phyloP scores from a whole-genome alignment of 1,139 yeast species.

The Blastobotrys serpentis region DNA sequence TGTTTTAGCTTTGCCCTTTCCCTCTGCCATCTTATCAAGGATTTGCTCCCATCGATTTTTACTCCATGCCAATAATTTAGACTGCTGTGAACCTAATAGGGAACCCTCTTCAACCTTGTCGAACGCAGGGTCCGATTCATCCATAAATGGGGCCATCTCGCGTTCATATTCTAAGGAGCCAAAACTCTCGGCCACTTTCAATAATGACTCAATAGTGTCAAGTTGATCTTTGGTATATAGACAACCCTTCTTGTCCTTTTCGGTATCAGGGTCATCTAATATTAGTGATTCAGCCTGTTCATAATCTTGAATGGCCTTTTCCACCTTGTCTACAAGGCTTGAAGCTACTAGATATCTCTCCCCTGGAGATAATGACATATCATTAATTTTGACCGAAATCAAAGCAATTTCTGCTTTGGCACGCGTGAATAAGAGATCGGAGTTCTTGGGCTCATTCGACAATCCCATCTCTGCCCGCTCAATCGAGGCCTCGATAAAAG shows the following conservation, averaged over 20 bases:
- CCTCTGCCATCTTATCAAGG: constrained; percentile 22
- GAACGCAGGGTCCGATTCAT: constrained; percentile 38
- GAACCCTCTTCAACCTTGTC: constrained; percentile 30
- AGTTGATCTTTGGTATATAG: constrained; percentile 25
- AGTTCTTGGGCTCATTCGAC: constrained; percentile 46
- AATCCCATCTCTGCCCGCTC: constrained; percentile 69
- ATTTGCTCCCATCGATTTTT: constrained; percentile 26
- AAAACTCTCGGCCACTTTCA: constrained; percentile 53
- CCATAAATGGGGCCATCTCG: constrained; percentile 47
- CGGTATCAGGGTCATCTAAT: constrained; percentile 24
- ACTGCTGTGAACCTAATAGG: constrained; percentile 23
- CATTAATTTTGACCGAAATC: constrained; percentile 33
- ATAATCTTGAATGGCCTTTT: constrained; percentile 46
- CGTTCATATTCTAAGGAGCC: constrained; percentile 72
- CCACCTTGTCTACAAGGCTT: constrained; percentile 34
- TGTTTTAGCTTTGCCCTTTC: constrained; percentile 27
- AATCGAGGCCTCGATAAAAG: constrained; percentile 64
- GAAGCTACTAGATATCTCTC: constrained; percentile 18
- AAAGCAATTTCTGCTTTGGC: constrained; percentile 54
- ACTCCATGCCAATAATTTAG: constrained; percentile 27
- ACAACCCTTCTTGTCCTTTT: constrained; percentile 6
- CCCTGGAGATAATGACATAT: constrained; percentile 13
- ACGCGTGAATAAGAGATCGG: constrained; percentile 50
- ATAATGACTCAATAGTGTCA: constrained; percentile 38
- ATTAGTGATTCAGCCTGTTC: constrained; percentile 47